Evolutionary conservation across 768 basidiomycete genomes (phyloP), one percentile per base, ranked within the genome.

Genomic region (Auricularia sp.): DNA sequence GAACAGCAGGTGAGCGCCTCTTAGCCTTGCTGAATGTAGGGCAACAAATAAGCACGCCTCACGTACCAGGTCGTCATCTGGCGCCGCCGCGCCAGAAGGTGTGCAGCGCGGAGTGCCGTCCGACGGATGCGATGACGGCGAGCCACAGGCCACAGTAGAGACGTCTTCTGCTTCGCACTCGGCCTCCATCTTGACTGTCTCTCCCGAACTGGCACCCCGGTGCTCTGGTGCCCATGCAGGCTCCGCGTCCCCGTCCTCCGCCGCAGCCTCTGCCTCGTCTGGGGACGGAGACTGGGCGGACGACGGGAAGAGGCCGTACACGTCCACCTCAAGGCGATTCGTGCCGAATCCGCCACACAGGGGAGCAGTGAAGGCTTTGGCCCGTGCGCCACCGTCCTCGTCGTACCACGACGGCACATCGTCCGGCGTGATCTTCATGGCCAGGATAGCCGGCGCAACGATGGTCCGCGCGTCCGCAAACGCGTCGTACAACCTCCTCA

Each of bases 391-490:
- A 8, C 78, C 79, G 58, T 75, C 73, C 62, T 77, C 76, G 64
- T 85, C 82, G 42, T 84, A 83, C 67, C 76, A 76, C 6, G 78
- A 75, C 21, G 87, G 86, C 13, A 90, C 72, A 68, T 84, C 81
- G 33, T 83, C 84, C 64, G 86, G 11, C 56, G 75, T 72, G 18
- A 90, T 68, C 39, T 79, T 51, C 21, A 21, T 21, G 21, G 5
- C 18, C 18, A 51, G 0, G 47, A 51, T 18, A 21, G 47, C 47
- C 5, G 47, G 21, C 14, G 47, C 78, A 71, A 87, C 82, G 62
- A 79, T 80, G 64, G 78, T 76, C 39, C 83, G 67, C 24, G 85
- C 80, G n/a, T 78, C 72, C 54, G 75, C 71, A 71, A 82, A 80
- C 3, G 68, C 69, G 2, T 87, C 83, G 24, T 77, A 77, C 36